Base-by-base conservation (phyloP, 163 green algal genomes). In the Scenedesmus sp. region DNA sequence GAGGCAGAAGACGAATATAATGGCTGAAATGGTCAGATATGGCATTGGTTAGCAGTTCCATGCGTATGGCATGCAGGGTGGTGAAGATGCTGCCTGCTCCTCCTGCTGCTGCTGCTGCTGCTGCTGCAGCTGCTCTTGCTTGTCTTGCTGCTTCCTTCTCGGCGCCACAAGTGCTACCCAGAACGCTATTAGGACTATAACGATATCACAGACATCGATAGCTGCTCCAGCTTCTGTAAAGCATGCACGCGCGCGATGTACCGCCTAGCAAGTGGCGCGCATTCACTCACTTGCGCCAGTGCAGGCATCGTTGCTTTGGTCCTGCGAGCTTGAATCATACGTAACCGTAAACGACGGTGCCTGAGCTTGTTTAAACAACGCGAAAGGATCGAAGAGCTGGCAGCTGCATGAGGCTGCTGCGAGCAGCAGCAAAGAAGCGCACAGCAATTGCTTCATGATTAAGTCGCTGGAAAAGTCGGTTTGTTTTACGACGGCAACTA, bases 281-380 rank as follows among this genome's bases (percentile, higher is more conserved):
- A n/a, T 79, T 23, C 81, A 74, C 87, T 91, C 57, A 86, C 87
- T 86, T 91, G 74, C 76, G 12, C 55, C 74, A 16, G 87, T 91
- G 76, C 87, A 91, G 8, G 87, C 87, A 76, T 91, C 87, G n/a
- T 91, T 91, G 70, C n/a, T 60, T 4, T 76, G 54, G 23, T 91
- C 74, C n/a, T 26, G 8, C 20, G 16, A 55, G 16, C 34, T 66
- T 3, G 55, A 79, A 23, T 91, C 87, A 70, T 79, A 87, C 2
- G 87, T 70, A 2, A 91, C 76, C 7, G 87, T 87, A 54, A 91
- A 91, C 3, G 34, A 66, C 26, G 87, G 87, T 64, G 26, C 23
- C 55, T 91, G 54, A 57, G 81, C 23, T 79, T 79, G 74, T 55
- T 91, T 60, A 3, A 91, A 8, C 5, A 62, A 60, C 6, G 70